Conservation (phyloP, 176 grass and related monocot species). For the Triticum turgidum region DNA sequence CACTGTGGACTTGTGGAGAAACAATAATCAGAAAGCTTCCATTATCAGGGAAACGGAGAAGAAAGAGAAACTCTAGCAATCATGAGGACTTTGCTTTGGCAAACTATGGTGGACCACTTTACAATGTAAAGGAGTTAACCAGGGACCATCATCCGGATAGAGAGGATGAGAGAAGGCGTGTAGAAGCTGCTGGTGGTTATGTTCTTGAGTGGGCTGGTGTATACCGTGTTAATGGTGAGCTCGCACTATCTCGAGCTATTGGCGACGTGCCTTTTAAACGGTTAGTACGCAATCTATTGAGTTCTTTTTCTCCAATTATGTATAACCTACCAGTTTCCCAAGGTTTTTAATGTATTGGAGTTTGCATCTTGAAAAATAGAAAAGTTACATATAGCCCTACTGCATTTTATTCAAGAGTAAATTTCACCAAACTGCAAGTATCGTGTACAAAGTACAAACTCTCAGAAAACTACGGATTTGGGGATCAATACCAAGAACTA, state of each 20-base stretch:
- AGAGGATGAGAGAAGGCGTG: slow-evolving; percentile 91
- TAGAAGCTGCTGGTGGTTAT: slow-evolving; percentile 86
- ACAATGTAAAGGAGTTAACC: slow-evolving; percentile 79
- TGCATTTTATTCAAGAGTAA: slow-evolving; percentile 20
- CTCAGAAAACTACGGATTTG: background rate
- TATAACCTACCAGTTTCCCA: background rate
- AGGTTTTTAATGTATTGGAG: background rate
- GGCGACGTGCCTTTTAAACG: slow-evolving; percentile 84
- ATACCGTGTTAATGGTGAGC: slow-evolving; percentile 78
- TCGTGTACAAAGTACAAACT: background rate
- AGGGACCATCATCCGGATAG: slow-evolving; percentile 93
- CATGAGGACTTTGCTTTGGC: slow-evolving; percentile 43
- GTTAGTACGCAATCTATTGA: slow-evolving; percentile 48
- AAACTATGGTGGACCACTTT: slow-evolving; percentile 57
- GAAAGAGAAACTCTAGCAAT: slow-evolving; percentile 51
- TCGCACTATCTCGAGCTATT: slow-evolving; percentile 88
- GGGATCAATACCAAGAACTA: background rate
- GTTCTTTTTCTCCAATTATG: slow-evolving; percentile 2
- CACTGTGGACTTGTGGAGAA: slow-evolving; percentile 1
- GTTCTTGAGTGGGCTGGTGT: slow-evolving; percentile 92
- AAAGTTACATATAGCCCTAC: background rate
- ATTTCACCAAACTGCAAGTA: background rate
- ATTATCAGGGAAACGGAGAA: slow-evolving; percentile 57
- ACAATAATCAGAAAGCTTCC: slow-evolving; percentile 22
- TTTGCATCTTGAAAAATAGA: slow-evolving; percentile 1